Conservation (phyloP, 225 moss, liverwort and hornwort species). For the Marchantia polymorpha region DNA sequence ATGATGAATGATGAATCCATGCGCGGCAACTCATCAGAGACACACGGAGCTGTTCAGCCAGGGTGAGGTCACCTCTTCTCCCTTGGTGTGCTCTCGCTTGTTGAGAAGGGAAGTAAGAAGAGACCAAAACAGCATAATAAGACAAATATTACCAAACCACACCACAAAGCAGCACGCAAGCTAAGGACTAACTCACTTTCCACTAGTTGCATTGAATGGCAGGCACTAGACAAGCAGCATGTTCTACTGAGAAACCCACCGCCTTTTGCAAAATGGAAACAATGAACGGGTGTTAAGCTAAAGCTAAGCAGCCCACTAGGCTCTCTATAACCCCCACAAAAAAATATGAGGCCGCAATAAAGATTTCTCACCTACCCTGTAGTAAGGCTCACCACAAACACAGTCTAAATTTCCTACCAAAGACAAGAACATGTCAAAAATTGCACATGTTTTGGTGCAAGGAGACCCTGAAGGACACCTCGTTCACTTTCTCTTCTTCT, state of each 20-base stretch:
- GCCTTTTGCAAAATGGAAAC: conserved; percentile 21
- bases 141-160: conserved; percentile 29
- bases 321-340: conserved; percentile 27
- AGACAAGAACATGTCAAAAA: conserved; percentile 41
- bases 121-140: conserved; percentile 21
- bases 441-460: conserved; percentile 37
- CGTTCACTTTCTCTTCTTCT: conserved; percentile 44
- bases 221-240: conserved; percentile 24
- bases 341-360: conserved; percentile 22
- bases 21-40: conserved; percentile 24
- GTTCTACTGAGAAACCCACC: conserved; percentile 29
- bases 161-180: conserved; percentile 15
- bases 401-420: conserved; percentile 34
- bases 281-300: conserved; percentile 31
- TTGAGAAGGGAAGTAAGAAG: conserved; percentile 16
- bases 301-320: conserved; percentile 23
- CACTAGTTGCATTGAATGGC: conserved; percentile 20
- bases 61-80: conserved; percentile 26
- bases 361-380: conserved; percentile 30
- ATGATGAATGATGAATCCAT: conserved; percentile 25
- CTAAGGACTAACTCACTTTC: conserved; percentile 16
- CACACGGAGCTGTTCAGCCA: conserved; percentile 30
- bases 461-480: conserved; percentile 8
- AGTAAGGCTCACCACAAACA: conserved; percentile 27
- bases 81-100: conserved; percentile 29